These are phyloP conservation scores for Aureobasidium sp. DNA, from an alignment of 2,329 filamentous ascomycete genomes.

Conservation along the genomic window DNA sequence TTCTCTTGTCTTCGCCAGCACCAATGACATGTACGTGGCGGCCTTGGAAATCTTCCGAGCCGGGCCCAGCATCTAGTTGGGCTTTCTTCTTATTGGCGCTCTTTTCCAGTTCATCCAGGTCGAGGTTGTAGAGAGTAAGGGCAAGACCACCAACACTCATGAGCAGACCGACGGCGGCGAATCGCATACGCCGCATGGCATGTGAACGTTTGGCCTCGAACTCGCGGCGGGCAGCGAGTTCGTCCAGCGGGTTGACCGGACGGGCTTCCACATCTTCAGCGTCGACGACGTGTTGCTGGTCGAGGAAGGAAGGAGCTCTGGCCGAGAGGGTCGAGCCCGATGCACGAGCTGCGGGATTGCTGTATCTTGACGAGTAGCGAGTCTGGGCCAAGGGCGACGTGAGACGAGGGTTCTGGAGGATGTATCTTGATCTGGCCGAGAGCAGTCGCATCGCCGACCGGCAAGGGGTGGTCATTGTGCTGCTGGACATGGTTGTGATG, in stretches of 20 bases:
- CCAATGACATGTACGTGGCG: slow-evolving; percentile 54
- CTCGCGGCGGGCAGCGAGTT: slow-evolving; percentile 22
- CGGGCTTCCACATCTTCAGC: not conserved
- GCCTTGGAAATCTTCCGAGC: slow-evolving; percentile 40
- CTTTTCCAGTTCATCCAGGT: slow-evolving; percentile 28
- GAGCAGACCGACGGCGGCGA: slow-evolving; percentile 31
- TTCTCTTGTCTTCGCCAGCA: slow-evolving; percentile 50
- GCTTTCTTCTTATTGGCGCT: slow-evolving; percentile 22
- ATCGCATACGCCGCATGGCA: slow-evolving; percentile 29
- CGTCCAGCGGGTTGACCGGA: slow-evolving; percentile 22
- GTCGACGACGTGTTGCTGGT: slow-evolving; percentile 8
- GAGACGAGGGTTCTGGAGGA: slow-evolving; percentile 9
- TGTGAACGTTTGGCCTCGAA: slow-evolving; percentile 26
- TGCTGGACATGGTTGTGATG: slow-evolving; percentile 4
- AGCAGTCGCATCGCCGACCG: slow-evolving; percentile 18
- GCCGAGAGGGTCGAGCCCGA: slow-evolving; percentile 20
- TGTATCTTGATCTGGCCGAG: slow-evolving; percentile 15
- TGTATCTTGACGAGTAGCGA: slow-evolving; percentile 29
- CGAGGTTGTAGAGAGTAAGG: slow-evolving; percentile 27
- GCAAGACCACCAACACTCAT: slow-evolving; percentile 26
- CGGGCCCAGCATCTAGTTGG: slow-evolving; percentile 29
- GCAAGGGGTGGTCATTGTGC: slow-evolving; percentile 13
- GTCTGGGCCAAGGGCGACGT: not conserved
- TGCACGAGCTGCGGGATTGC: slow-evolving; percentile 26
- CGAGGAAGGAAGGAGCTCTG: slow-evolving; percentile 14